A percentile compares a stretch with the other conserved stretches of the same genome.
These are phyloP conservation scores for Leccinum subtestaceum DNA, from an alignment of 768 basidiomycete genomes.

Conservation along the genomic window DNA sequence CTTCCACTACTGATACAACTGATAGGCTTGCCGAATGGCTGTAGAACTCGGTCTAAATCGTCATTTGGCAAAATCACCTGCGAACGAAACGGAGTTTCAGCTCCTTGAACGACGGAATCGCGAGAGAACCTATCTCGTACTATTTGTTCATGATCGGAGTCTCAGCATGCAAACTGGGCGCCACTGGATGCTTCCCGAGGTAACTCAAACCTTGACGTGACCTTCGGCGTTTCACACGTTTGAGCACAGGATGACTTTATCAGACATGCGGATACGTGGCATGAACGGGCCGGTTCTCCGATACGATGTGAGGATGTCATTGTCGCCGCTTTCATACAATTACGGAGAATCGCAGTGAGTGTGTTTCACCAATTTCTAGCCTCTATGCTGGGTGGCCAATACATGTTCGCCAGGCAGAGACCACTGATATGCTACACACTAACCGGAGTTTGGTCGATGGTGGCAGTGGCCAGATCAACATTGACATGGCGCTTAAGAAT, in stretches of 20 bases:
- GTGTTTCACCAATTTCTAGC: background rate
- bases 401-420: conserved; percentile 55
- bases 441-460: conserved; percentile 44
- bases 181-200: conserved; percentile 86
- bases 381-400: background rate
- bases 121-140: conserved; percentile 81
- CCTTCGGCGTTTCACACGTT: conserved; percentile 12
- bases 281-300: conserved; percentile 50
- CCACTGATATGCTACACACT: conserved; percentile 68
- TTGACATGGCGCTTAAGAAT: conserved; percentile 66
- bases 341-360: conserved; percentile 78
- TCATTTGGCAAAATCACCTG: conserved; percentile 52
- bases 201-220: conserved; percentile 15
- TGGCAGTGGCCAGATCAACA: conserved; percentile 62
- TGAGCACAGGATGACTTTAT: conserved; percentile 61
- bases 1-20: conserved; percentile 3
- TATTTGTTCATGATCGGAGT: conserved; percentile 85
- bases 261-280: conserved; percentile 68
- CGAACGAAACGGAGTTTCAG: conserved; percentile 63
- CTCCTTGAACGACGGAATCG: conserved; percentile 75
- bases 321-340: conserved; percentile 69
- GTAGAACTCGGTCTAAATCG: conserved; percentile 80
- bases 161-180: conserved; percentile 84
- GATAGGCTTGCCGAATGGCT: conserved; percentile 82
- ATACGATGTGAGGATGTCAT: conserved; percentile 79